Evolutionary conservation across 352 stramenopile species (phyloP).

Genomic region (Phytophthora colocasiae): DNA sequence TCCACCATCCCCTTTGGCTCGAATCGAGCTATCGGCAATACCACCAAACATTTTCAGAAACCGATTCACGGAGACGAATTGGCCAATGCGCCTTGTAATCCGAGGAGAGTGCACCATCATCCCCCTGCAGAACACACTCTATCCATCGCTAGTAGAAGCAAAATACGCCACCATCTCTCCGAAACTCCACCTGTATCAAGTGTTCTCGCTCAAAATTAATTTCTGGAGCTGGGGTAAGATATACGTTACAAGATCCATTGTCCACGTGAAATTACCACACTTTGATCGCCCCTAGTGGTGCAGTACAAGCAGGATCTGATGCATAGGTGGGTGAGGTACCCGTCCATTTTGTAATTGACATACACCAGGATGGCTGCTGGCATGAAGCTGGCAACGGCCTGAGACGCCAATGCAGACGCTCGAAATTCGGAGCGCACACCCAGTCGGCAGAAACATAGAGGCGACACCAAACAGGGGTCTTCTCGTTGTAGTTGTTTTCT

Average conservation of each 20-base stretch:
- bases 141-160: constrained; percentile 40
- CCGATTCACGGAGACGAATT: no score
- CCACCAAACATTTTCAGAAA: no score
- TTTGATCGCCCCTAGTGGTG: constrained; percentile 20
- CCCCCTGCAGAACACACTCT: constrained; percentile 2
- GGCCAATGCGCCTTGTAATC: no score
- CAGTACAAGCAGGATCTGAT: constrained; percentile 8
- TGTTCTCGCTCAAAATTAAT: constrained; percentile 27
- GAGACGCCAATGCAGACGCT: constrained; percentile 8
- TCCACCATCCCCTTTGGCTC: no score
- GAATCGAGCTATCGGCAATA: no score
- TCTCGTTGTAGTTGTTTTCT: constrained; percentile 3
- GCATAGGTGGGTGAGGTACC: constrained; percentile 23
- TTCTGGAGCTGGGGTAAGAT: constrained; percentile 30
- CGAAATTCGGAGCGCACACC: constrained; percentile 23
- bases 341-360: constrained; percentile 27
- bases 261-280: constrained; percentile 28
- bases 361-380: constrained; percentile 27
- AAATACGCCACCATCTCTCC: constrained; percentile 31
- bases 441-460: no score
- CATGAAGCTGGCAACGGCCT: constrained; percentile 34
- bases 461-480: constrained; percentile 20
- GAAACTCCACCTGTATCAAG: constrained; percentile 28
- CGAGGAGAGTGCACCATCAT: constrained; percentile 3
- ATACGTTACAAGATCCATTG: background rate